Base-by-base conservation (phyloP, 1,139 yeast genomes). In the Kodamaea suecica region DNA sequence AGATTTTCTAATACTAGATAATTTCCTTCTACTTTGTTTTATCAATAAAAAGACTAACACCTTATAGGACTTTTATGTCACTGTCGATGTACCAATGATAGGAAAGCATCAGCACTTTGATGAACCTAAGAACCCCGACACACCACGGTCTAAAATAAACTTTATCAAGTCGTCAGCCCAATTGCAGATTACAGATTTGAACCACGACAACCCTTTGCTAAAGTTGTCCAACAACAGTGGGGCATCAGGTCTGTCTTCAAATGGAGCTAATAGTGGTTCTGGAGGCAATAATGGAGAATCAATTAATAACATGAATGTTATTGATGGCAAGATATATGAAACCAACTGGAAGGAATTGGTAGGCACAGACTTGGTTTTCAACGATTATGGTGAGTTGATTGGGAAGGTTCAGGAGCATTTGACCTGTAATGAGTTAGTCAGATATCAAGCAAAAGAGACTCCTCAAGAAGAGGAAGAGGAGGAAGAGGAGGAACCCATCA, bases 281-380 rank as follows among this genome's bases (percentile, higher is more conserved):
- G 31, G 25, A 4, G 37, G 33, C 6, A 15, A 31, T 4, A 30
- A 33, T 15, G 38, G 39, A 12, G 37, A 50, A 15, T 42, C 54
- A 1, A 49, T 64, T 17, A 57, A 57, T 36, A 59, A 63, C 32
- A 47, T 66, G 29, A 52, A 63, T 3, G 52, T 63, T 4, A 57
- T 66, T 4, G 72, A 68, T 42, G 72, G 70, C 11, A 66, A 63
- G 33, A 63, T 86, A 3, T 85, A 79, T 53, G 78, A 79, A 52
- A 94, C 95, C 1, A 65, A 70, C 25, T 92, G 97, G 97, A 70
- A 74, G 32, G 75, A 76, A 40, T 60, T 86, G 9, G 80, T 86
- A 1, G 98, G 98, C 0, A 84, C 95, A 0, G 97, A 90, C 50
- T 61, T 92, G 41, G 59, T 76, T 1, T 72, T 76, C 48, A 76